phyloP scores from a whole-genome alignment of 1,139 yeast genomes.

The Candida sp. region DNA sequence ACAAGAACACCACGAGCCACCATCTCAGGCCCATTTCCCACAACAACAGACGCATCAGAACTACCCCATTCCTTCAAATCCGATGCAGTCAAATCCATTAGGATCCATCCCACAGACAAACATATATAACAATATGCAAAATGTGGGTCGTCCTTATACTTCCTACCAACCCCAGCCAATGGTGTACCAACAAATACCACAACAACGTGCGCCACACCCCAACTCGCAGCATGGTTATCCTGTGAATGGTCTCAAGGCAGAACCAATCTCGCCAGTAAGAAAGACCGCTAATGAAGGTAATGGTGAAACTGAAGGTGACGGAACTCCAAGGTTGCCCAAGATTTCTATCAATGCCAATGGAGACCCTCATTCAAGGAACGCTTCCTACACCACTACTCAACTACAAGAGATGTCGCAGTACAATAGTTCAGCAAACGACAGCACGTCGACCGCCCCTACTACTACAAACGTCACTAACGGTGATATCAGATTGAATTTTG shows the following conservation, averaged over 20 bases:
- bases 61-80: slow-evolving; percentile 18
- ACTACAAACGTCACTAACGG: slow-evolving; percentile 15
- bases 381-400: slow-evolving; percentile 15
- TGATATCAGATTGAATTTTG: slow-evolving; percentile 42
- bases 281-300: slow-evolving; percentile 15
- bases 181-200: slow-evolving; percentile 7
- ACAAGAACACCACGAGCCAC: slow-evolving; percentile 18
- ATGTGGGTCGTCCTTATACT: slow-evolving; percentile 6
- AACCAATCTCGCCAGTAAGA: slow-evolving; percentile 40
- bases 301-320: slow-evolving; percentile 17
- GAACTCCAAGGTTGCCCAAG: slow-evolving; percentile 43
- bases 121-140: slow-evolving; percentile 21
- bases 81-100: slow-evolving; percentile 28
- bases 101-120: slow-evolving; percentile 22
- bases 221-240: slow-evolving; percentile 17
- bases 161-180: slow-evolving; percentile 14
- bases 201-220: slow-evolving; percentile 23
- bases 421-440: slow-evolving; percentile 4
- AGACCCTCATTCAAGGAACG: slow-evolving; percentile 13
- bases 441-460: slow-evolving; percentile 6
- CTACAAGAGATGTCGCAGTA: slow-evolving; percentile 7
- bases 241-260: slow-evolving; percentile 15
- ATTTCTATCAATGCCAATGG: slow-evolving; percentile 12
- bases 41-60: slow-evolving; percentile 7
- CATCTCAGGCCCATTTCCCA: slow-evolving; percentile 15